Evolutionary conservation across 176 grass and related monocot genomes (phyloP), one percentile per base, ranked within the genome.

Genomic region (Aechmea fasciata): DNA sequence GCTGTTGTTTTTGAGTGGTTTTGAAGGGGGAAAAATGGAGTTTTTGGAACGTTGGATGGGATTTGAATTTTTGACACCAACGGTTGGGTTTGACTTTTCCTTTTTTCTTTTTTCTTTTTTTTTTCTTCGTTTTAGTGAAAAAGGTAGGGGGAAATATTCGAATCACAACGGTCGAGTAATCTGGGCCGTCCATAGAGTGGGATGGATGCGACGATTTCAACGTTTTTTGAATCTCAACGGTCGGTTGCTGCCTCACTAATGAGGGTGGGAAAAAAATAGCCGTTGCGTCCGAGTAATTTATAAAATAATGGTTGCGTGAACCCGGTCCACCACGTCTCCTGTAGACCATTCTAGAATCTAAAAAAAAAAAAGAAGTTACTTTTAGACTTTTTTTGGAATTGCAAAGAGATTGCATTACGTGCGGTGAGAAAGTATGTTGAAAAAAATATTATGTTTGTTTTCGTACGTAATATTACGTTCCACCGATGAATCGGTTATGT

Each of bases 81-180:
- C 81, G 75, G 75, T 78, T 68, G 64, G 69, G 68, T 83, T 74
- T 83, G 81, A 83, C 82, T 70, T 84, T 62, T 59, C 11, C 26
- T 29, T 2, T 3, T 73, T 69, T 55, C 13, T 48, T 50, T 9
- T 14, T 15, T 73, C 64, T 55, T 20, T 48, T 26, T 2, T 11
- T 29, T 11, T 41, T 41, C 15, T 15, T 73, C 70, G 22, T 55
- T 20, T 48, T 50, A 10, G 24, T 2, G 14, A 1, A 61, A 57
- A 72, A 55, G 48, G 24, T 22, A 23, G 20, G 14, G 14, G 49
- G 19, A 52, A 23, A 9, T 17, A 66, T 63, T 74, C 62, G 78
- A 80, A 80, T 55, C 48, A 28, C 28, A 80, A 80, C 78, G 78
- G 71, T 71, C 78, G 61, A 49, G 47, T 49, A 3, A 10, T 68